These are phyloP conservation scores for Primulina tabacum DNA, from an alignment of 257 asterid genomes.

Conservation along the genomic window DNA sequence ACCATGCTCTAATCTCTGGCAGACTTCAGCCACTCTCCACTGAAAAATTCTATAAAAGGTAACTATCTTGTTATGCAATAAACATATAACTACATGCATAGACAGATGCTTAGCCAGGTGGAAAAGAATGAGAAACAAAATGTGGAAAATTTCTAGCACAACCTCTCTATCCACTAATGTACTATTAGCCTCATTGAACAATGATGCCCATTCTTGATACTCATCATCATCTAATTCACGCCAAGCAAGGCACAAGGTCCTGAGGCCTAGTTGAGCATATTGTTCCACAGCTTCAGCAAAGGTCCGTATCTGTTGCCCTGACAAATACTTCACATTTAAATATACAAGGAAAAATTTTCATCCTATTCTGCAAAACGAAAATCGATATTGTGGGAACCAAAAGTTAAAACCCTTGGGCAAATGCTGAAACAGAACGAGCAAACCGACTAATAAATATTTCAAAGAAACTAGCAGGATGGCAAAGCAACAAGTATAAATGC, in stretches of 20 bases:
- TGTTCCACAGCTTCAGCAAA: constrained; percentile 89
- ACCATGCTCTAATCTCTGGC: constrained; percentile 86
- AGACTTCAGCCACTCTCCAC: constrained; percentile 99
- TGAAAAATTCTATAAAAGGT: constrained; percentile 26
- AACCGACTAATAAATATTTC: background rate
- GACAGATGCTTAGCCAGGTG: constrained; percentile 22
- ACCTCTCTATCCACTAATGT: constrained; percentile 96
- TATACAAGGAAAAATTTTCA: constrained; percentile 21
- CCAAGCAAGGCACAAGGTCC: constrained; percentile 96
- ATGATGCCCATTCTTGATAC: constrained; percentile 83
- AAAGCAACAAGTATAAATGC: no score
- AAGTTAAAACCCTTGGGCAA: background rate
- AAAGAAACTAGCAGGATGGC: constrained; percentile 13
- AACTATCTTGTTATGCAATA: constrained; percentile 12
- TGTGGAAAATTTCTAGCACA: constrained; percentile 8
- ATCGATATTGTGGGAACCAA: background rate
- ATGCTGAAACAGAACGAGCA: constrained; percentile 7
- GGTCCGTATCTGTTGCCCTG: constrained; percentile 80
- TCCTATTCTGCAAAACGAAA: constrained; percentile 11
- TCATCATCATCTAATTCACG: constrained; percentile 79
- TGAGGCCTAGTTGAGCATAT: constrained; percentile 91
- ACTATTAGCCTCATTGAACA: constrained; percentile 96
- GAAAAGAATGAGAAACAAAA: background rate
- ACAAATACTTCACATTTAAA: constrained; percentile 34
- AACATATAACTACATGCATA: constrained; percentile 10